Conservation (phyloP, 225 moss, liverwort and hornwort species). For the Pseudisothecium myosuroides region DNA sequence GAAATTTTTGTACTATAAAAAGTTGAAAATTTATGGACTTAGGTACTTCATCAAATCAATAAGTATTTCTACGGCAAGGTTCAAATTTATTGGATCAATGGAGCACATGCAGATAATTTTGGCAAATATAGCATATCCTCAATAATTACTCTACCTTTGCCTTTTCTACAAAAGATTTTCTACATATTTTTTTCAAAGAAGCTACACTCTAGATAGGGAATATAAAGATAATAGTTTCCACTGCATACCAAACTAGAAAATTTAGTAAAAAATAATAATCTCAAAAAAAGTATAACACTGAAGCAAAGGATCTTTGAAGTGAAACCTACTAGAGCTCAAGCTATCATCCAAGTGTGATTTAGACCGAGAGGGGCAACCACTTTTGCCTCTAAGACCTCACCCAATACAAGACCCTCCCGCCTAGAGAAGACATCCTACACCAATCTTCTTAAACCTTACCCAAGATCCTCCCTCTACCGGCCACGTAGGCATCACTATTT, state of each 20-base stretch:
- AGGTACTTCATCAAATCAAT: not conserved
- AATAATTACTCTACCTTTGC: accelerated
- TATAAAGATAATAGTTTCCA: not conserved
- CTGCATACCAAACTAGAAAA: not conserved
- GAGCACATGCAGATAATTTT: not conserved
- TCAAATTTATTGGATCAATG: not conserved
- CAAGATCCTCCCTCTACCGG: accelerated
- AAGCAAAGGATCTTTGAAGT: not conserved
- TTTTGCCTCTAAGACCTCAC: not conserved
- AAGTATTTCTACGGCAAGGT: accelerated
- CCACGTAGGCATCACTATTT: accelerated
- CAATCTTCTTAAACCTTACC: not conserved
- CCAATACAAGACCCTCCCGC: accelerated
- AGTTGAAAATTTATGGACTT: not conserved
- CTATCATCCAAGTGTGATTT: not conserved
- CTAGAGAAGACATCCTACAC: accelerated
- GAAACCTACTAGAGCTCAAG: not conserved
- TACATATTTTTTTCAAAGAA: not conserved
- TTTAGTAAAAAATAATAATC: no score
- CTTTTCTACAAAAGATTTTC: no score
- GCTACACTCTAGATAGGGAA: accelerated
- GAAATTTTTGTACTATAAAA: not conserved
- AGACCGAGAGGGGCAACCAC: not conserved
- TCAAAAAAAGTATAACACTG: not conserved
- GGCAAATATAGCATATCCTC: not conserved